Evolutionary conservation across 139 green algal genomes (phyloP), one percentile per base, ranked within the genome.

Genomic region (Coelastrella sp.): DNA sequence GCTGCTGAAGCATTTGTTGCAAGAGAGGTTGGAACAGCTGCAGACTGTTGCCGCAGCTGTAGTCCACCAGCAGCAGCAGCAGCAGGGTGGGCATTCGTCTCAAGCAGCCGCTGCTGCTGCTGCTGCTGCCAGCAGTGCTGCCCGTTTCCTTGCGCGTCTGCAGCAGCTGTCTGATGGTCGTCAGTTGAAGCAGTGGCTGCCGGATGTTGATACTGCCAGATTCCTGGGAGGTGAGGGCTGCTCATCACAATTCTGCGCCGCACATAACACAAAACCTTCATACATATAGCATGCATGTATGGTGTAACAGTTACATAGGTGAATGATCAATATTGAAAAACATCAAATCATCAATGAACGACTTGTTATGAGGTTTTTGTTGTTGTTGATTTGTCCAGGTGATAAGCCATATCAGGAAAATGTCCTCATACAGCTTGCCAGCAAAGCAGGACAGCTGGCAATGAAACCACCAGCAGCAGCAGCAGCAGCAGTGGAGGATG

Each of bases 171-270:
- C 63, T 20, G 86, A 90, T 75, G 59, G 86, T 15, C 24, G 75
- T 24, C 86, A 83, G 86, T 22, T 90, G 86, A 60, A 35, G 73
- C 73, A 84, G 75, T 83, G 73, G 86, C 86, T 90, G 75, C 86
- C 86, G 9, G 66, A 60, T 15, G 27, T 85, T 61, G 86, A 90
- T 12, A 78, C 86, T 20, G 58, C n/a, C 12, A 78, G 86, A 6
- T 90, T 90, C 59, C 9, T 90, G 22, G 24, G 49, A 63, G 65
- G 63, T 66, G 17, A 6, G 10, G 19, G 20, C 19, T 85, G 35
- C 25, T 85, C 7, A 7, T n/a, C 65, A 7, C 15, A 25, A n/a
- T n/a, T n/a, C n/a, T n/a, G n/a, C n/a, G n/a, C n/a, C n/a, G n/a
- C n/a, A n/a, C n/a, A n/a, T n/a, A n/a, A n/a, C n/a, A n/a, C n/a